phyloP scores from a whole-genome alignment of 2,329 filamentous ascomycete genomes.

The Trichoderma oligosporum region DNA sequence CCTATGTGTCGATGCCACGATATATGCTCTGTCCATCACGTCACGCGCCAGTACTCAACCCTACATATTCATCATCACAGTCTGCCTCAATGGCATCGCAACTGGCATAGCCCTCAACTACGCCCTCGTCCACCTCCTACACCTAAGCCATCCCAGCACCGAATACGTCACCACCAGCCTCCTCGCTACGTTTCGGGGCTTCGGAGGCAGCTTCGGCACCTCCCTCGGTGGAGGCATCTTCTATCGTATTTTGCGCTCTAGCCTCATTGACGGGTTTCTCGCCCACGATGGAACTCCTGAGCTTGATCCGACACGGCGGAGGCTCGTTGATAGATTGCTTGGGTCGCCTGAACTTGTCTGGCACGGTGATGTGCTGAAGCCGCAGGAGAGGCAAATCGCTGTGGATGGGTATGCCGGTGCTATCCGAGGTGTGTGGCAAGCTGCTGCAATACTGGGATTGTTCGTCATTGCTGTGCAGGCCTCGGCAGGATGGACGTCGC shows the following conservation, averaged over 20 bases:
- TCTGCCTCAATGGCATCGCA: constrained; percentile 68
- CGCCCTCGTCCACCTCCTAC: constrained; percentile 73
- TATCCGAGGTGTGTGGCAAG: constrained; percentile 44
- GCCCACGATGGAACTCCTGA: constrained; percentile 39
- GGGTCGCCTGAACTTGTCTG: constrained; percentile 51
- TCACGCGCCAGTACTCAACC: constrained; percentile 40
- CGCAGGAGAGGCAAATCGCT: constrained; percentile 43
- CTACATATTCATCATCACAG: constrained; percentile 51
- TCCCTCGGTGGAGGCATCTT: constrained; percentile 77
- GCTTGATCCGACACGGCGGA: constrained; percentile 33
- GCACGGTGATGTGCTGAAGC: constrained; percentile 36
- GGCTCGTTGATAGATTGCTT: constrained; percentile 46
- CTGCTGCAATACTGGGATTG: constrained; percentile 43
- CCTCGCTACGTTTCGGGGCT: constrained; percentile 74
- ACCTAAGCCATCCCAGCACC: constrained; percentile 61
- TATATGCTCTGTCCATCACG: constrained; percentile 53
- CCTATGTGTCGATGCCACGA: constrained; percentile 56
- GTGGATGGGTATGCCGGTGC: constrained; percentile 47
- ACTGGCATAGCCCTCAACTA: constrained; percentile 76
- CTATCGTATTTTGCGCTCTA: constrained; percentile 53
- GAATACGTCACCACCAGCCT: constrained; percentile 75
- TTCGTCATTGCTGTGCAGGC: constrained; percentile 47
- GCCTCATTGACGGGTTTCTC: constrained; percentile 56
- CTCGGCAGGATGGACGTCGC: constrained; percentile 48
- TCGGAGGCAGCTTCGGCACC: constrained; percentile 76